Evolutionary conservation across 2,329 filamentous ascomycete species (phyloP).

Genomic region (Colletotrichum falcatum): DNA sequence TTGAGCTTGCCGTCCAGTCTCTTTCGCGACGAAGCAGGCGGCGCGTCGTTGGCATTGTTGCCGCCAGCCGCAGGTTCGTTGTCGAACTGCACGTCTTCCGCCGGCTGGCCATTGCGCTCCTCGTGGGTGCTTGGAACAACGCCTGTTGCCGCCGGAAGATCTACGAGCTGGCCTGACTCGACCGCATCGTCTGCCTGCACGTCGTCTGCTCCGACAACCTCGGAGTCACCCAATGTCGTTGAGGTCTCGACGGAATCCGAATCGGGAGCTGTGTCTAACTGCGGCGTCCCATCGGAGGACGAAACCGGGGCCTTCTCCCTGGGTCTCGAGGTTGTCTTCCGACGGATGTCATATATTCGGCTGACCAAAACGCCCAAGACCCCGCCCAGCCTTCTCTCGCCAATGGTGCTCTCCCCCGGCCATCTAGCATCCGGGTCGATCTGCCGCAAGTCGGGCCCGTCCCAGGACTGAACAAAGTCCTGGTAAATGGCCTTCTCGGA

Average conservation of each 20-base stretch:
- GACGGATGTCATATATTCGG: slow-evolving; percentile 71
- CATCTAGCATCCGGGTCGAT: slow-evolving; percentile 69
- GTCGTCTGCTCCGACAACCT: slow-evolving; percentile 3
- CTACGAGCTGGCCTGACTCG: slow-evolving; percentile 7
- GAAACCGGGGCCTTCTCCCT: slow-evolving; percentile 22
- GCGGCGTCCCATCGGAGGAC: slow-evolving; percentile 3
- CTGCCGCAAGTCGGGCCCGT: slow-evolving; percentile 71
- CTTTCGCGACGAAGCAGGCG: slow-evolving; percentile 47
- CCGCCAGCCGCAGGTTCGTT: background rate
- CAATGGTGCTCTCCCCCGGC: slow-evolving; percentile 68
- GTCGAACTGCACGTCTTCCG: background rate
- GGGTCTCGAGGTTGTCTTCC: slow-evolving; percentile 38
- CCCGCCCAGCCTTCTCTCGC: slow-evolving; percentile 74
- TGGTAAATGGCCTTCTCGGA: slow-evolving; percentile 60
- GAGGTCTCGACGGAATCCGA: slow-evolving; percentile 9
- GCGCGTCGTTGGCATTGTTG: slow-evolving; percentile 8
- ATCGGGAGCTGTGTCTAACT: background rate
- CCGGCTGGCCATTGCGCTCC: background rate
- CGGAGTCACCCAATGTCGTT: background rate
- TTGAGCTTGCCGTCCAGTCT: slow-evolving; percentile 69
- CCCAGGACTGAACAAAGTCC: slow-evolving; percentile 72
- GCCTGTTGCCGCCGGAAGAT: background rate
- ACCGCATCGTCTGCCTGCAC: background rate
- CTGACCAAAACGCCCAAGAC: slow-evolving; percentile 77
- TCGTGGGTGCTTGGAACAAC: background rate